Conservation (phyloP, 2,329 filamentous ascomycete genomes). For the Myriosclerotinia scirpicola region DNA sequence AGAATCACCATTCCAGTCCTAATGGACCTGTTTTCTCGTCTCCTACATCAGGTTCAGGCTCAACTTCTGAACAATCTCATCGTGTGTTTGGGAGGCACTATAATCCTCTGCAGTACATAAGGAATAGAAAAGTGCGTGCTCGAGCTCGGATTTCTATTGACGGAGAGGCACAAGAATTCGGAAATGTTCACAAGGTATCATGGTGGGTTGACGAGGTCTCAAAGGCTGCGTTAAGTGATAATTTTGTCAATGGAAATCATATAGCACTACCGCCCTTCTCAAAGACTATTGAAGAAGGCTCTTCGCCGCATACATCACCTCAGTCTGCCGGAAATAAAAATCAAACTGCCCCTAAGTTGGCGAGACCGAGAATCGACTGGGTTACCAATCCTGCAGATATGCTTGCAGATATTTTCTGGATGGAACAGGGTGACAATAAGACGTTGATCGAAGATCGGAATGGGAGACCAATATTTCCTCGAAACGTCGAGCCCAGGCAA, state of each 20-base stretch:
- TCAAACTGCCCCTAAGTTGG: conserved; percentile 52
- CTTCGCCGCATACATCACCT: conserved; percentile 41
- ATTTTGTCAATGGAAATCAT: conserved; percentile 40
- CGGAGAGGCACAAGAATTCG: conserved; percentile 73
- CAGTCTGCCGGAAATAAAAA: conserved; percentile 46
- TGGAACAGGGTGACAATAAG: conserved; percentile 80
- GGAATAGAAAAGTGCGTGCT: conserved; percentile 82
- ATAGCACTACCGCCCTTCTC: conserved; percentile 47
- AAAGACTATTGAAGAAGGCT: conserved; percentile 31
- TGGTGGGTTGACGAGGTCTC: conserved; percentile 73
- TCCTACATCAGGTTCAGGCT: conserved; percentile 44
- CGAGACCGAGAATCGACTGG: conserved; percentile 82
- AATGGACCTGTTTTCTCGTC: conserved; percentile 41
- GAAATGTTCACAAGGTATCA: conserved; percentile 68
- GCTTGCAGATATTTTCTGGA: conserved; percentile 86
- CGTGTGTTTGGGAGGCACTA: conserved; percentile 65
- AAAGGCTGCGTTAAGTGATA: conserved; percentile 30
- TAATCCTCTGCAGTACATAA: conserved; percentile 89
- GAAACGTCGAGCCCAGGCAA: conserved; percentile 41
- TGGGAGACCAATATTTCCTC: conserved; percentile 70
- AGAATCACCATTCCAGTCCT: conserved; percentile 46
- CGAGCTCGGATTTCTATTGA: conserved; percentile 75
- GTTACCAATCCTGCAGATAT: conserved; percentile 78
- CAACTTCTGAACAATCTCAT: conserved; percentile 37
- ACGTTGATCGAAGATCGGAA: conserved; percentile 76